Percentiles rank a stretch among this genome's conserved stretches.
phyloP scores from a whole-genome alignment of 495 filamentous ascomycete genomes.

The Penicillium canescens region DNA sequence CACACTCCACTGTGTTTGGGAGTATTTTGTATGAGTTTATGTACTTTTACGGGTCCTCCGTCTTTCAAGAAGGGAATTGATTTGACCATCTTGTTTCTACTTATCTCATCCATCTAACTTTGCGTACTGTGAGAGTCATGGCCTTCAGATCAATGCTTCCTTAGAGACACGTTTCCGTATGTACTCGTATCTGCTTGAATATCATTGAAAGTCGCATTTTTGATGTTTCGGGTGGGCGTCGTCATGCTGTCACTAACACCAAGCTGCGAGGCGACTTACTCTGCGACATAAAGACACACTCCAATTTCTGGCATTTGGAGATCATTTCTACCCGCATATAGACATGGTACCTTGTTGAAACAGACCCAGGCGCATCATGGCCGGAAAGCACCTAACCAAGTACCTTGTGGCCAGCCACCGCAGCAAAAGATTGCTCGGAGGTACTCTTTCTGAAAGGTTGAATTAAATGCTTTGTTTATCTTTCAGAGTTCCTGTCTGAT shows the following conservation, averaged over 20 bases:
- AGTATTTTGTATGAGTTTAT: conserved; percentile 3
- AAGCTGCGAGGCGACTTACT: no score
- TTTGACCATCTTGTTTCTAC: background rate
- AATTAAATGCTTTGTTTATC: no score
- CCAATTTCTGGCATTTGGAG: background rate
- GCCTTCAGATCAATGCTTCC: no score
- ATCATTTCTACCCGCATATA: background rate
- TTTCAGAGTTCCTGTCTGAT: no score
- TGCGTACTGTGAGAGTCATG: no score
- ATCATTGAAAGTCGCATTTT: no score
- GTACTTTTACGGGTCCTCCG: conserved; percentile 4
- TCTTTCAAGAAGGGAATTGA: background rate
- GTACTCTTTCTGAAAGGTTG: background rate
- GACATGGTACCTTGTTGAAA: conserved; percentile 5
- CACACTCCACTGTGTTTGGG: background rate
- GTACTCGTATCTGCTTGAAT: no score
- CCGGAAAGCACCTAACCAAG: conserved; percentile 3
- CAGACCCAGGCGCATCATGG: background rate
- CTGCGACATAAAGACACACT: no score
- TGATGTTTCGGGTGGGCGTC: no score
- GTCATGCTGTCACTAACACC: no score
- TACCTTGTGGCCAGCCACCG: conserved; percentile 5
- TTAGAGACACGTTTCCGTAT: no score
- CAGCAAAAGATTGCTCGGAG: background rate
- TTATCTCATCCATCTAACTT: no score